phyloP scores from a whole-genome alignment of 306 rosid species.

The Pterocarpus macrocarpus region DNA sequence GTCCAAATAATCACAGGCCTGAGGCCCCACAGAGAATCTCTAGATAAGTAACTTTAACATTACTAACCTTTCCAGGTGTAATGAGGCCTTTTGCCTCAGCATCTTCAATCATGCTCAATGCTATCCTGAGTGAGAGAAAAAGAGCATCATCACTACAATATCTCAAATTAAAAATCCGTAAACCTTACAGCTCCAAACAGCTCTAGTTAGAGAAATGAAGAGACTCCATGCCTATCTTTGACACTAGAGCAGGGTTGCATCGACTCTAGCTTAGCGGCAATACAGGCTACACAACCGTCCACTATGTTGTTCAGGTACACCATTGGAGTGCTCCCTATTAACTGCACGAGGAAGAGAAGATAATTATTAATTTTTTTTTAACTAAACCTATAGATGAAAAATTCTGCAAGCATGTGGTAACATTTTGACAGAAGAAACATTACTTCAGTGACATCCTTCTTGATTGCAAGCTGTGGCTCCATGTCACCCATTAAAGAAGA shows the following conservation, averaged over 20 bases:
- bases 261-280: constrained; percentile 82
- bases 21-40: constrained; percentile 4
- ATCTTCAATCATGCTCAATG: constrained; percentile 81
- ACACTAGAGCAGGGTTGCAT: constrained; percentile 84
- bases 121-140: constrained; percentile 61
- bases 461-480: constrained; percentile 70
- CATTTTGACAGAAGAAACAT: neutral
- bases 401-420: neutral
- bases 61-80: constrained; percentile 83
- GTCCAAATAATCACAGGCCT: neutral
- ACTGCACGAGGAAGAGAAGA: constrained; percentile 50
- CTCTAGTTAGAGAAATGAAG: constrained; percentile 20
- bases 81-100: constrained; percentile 84
- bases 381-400: neutral
- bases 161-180: constrained; percentile 26
- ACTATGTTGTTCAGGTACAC: constrained; percentile 75
- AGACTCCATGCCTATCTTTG: constrained; percentile 65
- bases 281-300: constrained; percentile 75
- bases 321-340: constrained; percentile 79
- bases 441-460: constrained; percentile 83
- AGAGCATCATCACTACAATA: constrained; percentile 19
- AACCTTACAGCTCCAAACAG: constrained; percentile 8
- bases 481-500: constrained; percentile 45
- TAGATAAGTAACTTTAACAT: neutral
- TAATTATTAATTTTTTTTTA: neutral